A percentile compares a stretch with the other conserved stretches of the same genome.
Conservation (phyloP, 257 asterid species). For the Scutellaria barbata region DNA sequence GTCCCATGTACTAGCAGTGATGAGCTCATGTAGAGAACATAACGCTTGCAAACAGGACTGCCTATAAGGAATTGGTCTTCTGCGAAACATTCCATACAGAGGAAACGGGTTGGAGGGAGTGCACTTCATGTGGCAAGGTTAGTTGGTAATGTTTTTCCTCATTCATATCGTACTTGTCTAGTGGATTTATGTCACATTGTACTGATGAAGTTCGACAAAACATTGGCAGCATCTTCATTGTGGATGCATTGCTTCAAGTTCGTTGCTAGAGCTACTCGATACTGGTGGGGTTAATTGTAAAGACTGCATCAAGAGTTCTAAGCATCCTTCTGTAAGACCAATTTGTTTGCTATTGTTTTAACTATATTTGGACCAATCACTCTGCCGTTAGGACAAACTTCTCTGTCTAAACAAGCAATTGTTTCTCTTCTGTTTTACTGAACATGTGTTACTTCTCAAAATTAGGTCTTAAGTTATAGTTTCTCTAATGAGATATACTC, state of each 20-base stretch:
- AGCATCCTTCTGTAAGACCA: conserved; percentile 62
- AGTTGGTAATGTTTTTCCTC: conserved; percentile 22
- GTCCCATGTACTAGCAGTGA: conserved; percentile 1
- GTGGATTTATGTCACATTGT: conserved; percentile 7
- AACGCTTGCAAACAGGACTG: conserved; percentile 57
- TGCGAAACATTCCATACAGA: conserved; percentile 85
- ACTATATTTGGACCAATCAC: background rate
- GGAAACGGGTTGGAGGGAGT: conserved; percentile 95
- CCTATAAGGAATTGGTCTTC: conserved; percentile 73
- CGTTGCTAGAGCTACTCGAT: conserved; percentile 73
- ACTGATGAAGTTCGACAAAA: conserved; percentile 16
- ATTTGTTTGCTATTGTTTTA: background rate
- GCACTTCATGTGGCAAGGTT: conserved; percentile 90
- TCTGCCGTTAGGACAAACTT: too few species aligned
- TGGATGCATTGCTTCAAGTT: conserved; percentile 91
- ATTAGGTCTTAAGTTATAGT: background rate
- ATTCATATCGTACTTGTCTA: background rate
- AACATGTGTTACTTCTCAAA: background rate
- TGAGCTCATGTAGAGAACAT: conserved; percentile 4
- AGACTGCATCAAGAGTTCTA: conserved; percentile 62
- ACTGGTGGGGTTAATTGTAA: conserved; percentile 81
- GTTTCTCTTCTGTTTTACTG: background rate
- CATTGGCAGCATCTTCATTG: conserved; percentile 87
- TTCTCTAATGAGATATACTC: conserved; percentile 33
- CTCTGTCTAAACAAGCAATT: background rate